Evolutionary conservation across 2,329 filamentous ascomycete genomes (phyloP), one percentile per base, ranked within the genome.

Genomic region (Penicillium sp.): DNA sequence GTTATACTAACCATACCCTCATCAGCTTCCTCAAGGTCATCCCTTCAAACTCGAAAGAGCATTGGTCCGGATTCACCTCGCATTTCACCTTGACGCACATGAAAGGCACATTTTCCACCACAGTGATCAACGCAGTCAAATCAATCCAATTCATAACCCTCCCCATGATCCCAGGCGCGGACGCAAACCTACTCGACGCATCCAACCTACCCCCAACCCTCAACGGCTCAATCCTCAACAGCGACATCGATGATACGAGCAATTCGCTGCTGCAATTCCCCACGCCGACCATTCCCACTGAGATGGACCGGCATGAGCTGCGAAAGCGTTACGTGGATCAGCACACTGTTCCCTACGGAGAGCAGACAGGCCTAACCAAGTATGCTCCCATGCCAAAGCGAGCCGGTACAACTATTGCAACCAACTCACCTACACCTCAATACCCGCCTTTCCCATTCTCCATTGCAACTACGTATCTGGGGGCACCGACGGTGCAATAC

Each of bases 81-180:
- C 87, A 88, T 64, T 91, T 91, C 76, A 83, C 85, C n/a, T 78
- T 90, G 56, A 80, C 80, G 12, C 83, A 82, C 67, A 90, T 91
- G 88, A 88, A 83, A 2, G 88, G 88, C 40, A 77, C 77, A 4
- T 89, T 89, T 69, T 76, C 82, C 1, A 62, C 80, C 1, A 71
- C 70, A 35, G 58, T 40, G 75, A 85, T 51, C 44, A 26, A 62
- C 8, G 66, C 68, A 5, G 38, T 70, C 51, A 64, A 64, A 15
- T 57, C 61, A 13, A 70, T 70, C 68, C 45, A 67, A 24, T 56
- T 63, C 2, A 19, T 65, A 9, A n/a, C 53, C 26, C 44, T 69
- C 2, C 33, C 65, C 10, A 54, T 53, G 50, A 24, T 53, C 33
- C 10, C 53, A 17, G 30, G 44, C 2, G 13, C 37, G 26, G 58